Evolutionary conservation across 2,329 filamentous ascomycete genomes (phyloP).

Genomic region (Fusarium napiforme): DNA sequence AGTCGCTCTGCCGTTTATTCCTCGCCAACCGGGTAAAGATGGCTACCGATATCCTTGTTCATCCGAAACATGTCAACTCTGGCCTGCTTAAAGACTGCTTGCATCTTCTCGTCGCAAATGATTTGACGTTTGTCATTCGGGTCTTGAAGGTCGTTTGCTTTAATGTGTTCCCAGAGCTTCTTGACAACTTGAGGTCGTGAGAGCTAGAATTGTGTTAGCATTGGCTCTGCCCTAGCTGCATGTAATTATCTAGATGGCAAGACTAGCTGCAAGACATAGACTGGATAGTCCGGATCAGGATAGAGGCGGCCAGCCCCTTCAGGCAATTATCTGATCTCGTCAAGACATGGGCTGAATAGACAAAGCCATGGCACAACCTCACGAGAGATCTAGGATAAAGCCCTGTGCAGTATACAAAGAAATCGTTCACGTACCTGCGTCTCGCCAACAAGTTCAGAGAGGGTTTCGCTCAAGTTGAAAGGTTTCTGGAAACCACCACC

Average conservation of each 20-base stretch:
- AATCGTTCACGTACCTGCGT: conserved; percentile 64
- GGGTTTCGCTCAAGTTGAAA: conserved; percentile 76
- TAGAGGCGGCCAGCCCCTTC: not conserved
- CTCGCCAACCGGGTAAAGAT: conserved; percentile 84
- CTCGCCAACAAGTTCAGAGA: conserved; percentile 77
- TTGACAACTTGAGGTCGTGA: conserved; percentile 97
- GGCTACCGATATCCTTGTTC: conserved; percentile 94
- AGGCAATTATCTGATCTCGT: not conserved
- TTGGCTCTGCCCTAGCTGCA: not conserved
- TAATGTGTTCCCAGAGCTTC: conserved; percentile 96
- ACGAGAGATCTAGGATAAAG: not conserved
- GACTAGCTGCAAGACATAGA: not conserved
- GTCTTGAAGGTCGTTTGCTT: conserved; percentile 87
- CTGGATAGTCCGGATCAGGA: not conserved
- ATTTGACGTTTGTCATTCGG: conserved; percentile 93
- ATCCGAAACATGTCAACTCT: conserved; percentile 99
- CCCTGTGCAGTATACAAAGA: not conserved
- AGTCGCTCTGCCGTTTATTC: conserved; percentile 30
- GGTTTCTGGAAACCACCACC: conserved; percentile 94
- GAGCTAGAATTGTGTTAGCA: conserved; percentile 63
- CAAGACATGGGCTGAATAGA: not conserved
- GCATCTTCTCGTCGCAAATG: conserved; percentile 89
- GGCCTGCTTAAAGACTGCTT: conserved; percentile 89
- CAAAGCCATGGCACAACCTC: not conserved
- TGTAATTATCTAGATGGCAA: not conserved